Conservation (phyloP, 106 monocot species). For the Dendrobium officinale region DNA sequence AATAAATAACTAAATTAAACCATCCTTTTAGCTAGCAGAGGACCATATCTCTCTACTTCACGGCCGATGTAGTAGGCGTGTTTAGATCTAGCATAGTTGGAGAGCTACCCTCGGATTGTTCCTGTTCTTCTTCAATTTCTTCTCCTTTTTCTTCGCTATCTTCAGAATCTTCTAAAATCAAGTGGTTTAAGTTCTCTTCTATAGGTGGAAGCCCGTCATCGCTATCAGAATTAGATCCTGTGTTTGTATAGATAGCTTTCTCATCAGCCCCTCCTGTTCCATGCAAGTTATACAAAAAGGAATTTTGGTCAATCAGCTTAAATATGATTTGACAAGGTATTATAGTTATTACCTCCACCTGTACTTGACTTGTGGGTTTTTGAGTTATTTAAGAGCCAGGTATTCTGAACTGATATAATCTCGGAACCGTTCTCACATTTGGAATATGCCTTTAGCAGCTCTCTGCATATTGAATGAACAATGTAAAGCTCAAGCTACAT, state of each 20-base stretch:
- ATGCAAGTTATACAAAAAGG: not conserved
- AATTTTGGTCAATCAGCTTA: not conserved
- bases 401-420: conserved; percentile 68
- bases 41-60: too few relatives aligned
- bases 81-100: too few relatives aligned
- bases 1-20: too few relatives aligned
- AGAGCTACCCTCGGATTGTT: too few relatives aligned
- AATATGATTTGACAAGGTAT: not conserved
- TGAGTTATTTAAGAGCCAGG: conserved; percentile 71
- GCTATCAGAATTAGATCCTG: conserved; percentile 44
- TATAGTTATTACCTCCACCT: not conserved
- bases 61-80: too few relatives aligned
- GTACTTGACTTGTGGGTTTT: conserved; percentile 30
- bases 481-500: not conserved
- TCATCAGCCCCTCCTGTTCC: conserved; percentile 19
- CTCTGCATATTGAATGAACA: conserved; percentile 36
- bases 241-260: conserved; percentile 5
- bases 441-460: conserved; percentile 87
- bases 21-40: too few relatives aligned
- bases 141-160: conserved; percentile 25
- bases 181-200: conserved; percentile 71
- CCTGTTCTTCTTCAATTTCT: not conserved
- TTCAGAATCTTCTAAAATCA: conserved; percentile 42
- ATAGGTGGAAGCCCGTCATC: conserved; percentile 89
- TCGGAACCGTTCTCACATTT: conserved; percentile 71